Conservation (phyloP, 768 basidiomycete species). For the Rhodotorula sphaerocarpa region DNA sequence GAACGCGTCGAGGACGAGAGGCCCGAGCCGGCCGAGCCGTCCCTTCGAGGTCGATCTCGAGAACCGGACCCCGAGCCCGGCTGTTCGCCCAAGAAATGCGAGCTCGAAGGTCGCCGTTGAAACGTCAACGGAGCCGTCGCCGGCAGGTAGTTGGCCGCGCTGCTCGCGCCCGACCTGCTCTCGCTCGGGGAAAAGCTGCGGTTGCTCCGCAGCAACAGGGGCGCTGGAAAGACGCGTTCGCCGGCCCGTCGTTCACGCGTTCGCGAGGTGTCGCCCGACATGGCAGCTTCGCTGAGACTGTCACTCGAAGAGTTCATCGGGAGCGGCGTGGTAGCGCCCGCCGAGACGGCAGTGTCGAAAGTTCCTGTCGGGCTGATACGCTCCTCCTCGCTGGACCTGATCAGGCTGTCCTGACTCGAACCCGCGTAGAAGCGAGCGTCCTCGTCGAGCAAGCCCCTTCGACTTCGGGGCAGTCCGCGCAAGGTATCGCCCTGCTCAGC, state of each 20-base stretch:
- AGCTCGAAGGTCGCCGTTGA: slow-evolving; percentile 13
- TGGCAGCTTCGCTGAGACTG: neutral
- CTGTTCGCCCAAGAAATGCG: neutral
- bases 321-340: neutral
- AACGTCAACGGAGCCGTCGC: slow-evolving; percentile 11
- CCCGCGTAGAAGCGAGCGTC: neutral
- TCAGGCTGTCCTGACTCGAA: neutral
- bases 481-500: slow-evolving; percentile 8
- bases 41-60: too few species aligned
- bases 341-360: slow-evolving; percentile 11
- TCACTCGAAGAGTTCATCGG: neutral
- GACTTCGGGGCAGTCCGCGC: neutral
- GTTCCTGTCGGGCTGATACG: neutral
- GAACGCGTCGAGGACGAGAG: neutral
- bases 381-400: neutral
- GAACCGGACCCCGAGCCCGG: too few species aligned
- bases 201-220: slow-evolving; percentile 23
- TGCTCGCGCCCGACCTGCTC: neutral
- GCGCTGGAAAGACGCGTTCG: slow-evolving; percentile 29
- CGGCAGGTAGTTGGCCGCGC: neutral
- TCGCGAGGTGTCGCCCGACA: neutral
- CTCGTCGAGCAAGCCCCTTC: too few species aligned
- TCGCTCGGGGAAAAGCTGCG: slow-evolving; percentile 7
- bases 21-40: slow-evolving; percentile 6
- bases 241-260: neutral